Percentiles rank a stretch among this genome's conserved stretches.
Evolutionary conservation across 441 rosid species (phyloP).

Genomic region (Omphalea diandra): DNA sequence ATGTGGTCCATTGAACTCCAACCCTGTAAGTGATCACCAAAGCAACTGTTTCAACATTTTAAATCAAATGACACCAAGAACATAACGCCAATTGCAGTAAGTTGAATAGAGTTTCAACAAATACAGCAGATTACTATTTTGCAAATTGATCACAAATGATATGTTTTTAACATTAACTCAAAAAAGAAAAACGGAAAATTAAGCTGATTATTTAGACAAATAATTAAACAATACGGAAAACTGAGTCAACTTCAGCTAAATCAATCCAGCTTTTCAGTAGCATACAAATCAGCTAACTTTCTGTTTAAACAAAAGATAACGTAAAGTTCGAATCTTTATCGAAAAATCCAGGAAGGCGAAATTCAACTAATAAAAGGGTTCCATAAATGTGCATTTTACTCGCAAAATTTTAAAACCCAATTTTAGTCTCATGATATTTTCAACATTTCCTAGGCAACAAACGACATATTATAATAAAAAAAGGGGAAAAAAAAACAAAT

Average conservation of each 20-base stretch:
- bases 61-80: neutral
- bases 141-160: neutral
- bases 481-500: neutral
- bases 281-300: neutral
- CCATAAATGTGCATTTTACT: neutral
- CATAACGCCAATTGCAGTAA: neutral
- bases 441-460: slow-evolving; percentile 2
- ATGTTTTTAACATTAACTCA: neutral
- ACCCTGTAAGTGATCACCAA: slow-evolving; percentile 24
- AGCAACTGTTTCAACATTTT: slow-evolving; percentile 6
- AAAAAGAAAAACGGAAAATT: neutral
- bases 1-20: slow-evolving; percentile 23
- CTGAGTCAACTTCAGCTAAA: neutral
- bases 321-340: neutral
- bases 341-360: neutral
- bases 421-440: neutral
- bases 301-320: neutral
- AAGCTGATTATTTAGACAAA: neutral
- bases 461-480: neutral
- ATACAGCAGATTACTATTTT: neutral
- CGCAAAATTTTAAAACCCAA: neutral
- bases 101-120: neutral
- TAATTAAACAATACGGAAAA: neutral
- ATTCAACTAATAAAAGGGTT: neutral
- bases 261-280: neutral